Evolutionary conservation across 1,139 yeast species (phyloP), one percentile per base, ranked within the genome.

Genomic region (Yamadazyma trypodendri): DNA sequence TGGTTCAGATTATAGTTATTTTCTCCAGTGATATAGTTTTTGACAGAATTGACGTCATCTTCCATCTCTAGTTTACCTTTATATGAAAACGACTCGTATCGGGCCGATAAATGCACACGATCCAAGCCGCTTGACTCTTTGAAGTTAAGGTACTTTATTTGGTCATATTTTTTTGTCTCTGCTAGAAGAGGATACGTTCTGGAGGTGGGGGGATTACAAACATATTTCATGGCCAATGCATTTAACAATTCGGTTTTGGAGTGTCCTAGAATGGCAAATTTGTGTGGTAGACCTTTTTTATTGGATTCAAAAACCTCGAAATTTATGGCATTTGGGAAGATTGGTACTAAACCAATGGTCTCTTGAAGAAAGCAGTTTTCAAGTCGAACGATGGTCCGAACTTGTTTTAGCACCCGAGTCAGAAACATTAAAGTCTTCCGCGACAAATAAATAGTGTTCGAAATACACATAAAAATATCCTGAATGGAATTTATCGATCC

Each of bases 51-150:
- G 45, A 78, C 81, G 57, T 92, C 96, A 48, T 84, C 83, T 37
- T 84, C 81, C 61, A 65, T 84, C 34, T 67, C 74, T 29, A 65
- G 46, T 13, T 28, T 50, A 1, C 73, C 97, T 45, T 90, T 82
- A 55, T 53, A 65, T 2, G 74, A 58, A 37, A 77, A 85, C 35
- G 80, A 79, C 59, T 92, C 98, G 54, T 88, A 92, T 35, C 98
- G 63, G 1, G 97, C 96, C 32, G 95, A 81, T 35, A 92, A 55
- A 61, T 90, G 95, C 1, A 89, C 86, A 36, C 81, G 84, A 48
- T 74, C 84, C 43, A 77, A 55, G 1, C 75, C 74, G 1, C 69
- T 58, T 15, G 46, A 48, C 16, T 85, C 84, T 42, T 74, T 70
- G 55, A 89, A 89, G 51, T 81, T 79, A 16, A 90, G 67, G 40